Evolutionary conservation across 106 monocot genomes (phyloP), one percentile per base, ranked within the genome.

Genomic region (Dendrobium catenatum): DNA sequence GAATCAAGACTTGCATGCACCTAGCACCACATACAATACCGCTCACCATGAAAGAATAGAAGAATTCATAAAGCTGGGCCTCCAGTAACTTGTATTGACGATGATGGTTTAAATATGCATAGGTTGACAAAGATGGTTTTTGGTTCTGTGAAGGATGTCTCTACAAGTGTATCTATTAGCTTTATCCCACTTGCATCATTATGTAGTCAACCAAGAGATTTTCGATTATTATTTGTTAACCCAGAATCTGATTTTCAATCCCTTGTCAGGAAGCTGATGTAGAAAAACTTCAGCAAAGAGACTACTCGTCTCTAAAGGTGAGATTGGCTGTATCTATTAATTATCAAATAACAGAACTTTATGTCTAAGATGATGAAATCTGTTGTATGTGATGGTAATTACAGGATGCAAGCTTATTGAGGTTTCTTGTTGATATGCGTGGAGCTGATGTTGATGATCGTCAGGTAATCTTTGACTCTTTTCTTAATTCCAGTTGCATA

Each of bases 391-490:
- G 15, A 42, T 73, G 42, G n/a, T 20, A 19, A 73, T 73, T 84
- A 77, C 76, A 99, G 99, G 99, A 99, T 90, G 90, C 88, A 77
- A 99, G 99, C 85, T 80, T 99, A 77, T 86, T 99, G 47, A 85
- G 95, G 29, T 99, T 99, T 85, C 86, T 99, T 86, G 99, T 99
- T 81, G 99, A 99, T 83, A 95, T 99, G 99, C 85, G 95, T 24
- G 95, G 95, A 24, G 99, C 79, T 82, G 95, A 99, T 88, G 99
- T 95, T 84, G 91, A 95, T 89, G 99, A 95, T 78, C 90, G 87
- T 78, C 95, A 99, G 88, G 98, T 98, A 67, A 43, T 72, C 24
- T 18, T 10, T 40, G 15, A 7, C 20, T 17, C 27, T n/a, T 20
- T 55, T 11, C n/a, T 55, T 54, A 40, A 19, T 31, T 72, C 27